Evolutionary conservation across 345 rosid species (phyloP).

Genomic region (Trapa bicornis): DNA sequence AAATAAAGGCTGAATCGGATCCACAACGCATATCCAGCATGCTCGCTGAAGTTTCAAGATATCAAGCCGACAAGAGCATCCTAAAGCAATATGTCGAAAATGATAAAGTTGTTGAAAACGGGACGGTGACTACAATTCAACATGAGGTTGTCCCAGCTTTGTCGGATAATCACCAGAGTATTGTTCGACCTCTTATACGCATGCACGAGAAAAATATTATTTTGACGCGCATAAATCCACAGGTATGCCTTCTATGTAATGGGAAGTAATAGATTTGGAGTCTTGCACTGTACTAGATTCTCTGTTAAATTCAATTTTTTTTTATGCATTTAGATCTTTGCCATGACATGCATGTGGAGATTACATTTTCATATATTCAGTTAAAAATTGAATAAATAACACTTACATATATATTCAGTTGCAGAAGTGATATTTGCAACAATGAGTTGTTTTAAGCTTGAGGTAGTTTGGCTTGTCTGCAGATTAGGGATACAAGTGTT

Average conservation of each 20-base stretch:
- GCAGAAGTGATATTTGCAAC: not conserved
- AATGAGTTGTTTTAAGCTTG: not conserved
- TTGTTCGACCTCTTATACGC: slow-evolving; percentile 80
- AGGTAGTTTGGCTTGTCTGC: slow-evolving; percentile 4
- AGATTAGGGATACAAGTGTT: slow-evolving; percentile 98
- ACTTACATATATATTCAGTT: not conserved
- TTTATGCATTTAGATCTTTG: not conserved
- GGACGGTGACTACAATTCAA: slow-evolving; percentile 65
- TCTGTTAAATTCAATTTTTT: not conserved
- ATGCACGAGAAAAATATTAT: slow-evolving; percentile 78
- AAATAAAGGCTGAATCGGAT: slow-evolving; percentile 59
- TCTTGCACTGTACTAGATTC: not conserved
- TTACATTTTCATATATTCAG: not conserved
- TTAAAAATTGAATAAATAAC: not conserved
- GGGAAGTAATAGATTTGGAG: not conserved
- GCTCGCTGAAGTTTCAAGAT: slow-evolving; percentile 73
- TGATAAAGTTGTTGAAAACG: slow-evolving; percentile 92
- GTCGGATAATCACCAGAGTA: slow-evolving; percentile 63
- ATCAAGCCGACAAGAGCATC: slow-evolving; percentile 82
- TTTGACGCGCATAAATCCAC: slow-evolving; percentile 92
- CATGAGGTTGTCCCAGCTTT: slow-evolving; percentile 68
- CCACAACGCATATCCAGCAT: slow-evolving; percentile 62
- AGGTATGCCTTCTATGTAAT: slow-evolving; percentile 31
- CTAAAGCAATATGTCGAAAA: slow-evolving; percentile 84
- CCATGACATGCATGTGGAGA: not conserved